Base-by-base conservation (phyloP, 352 stramenopile species). In the Phytopythium chamaehyphon region DNA sequence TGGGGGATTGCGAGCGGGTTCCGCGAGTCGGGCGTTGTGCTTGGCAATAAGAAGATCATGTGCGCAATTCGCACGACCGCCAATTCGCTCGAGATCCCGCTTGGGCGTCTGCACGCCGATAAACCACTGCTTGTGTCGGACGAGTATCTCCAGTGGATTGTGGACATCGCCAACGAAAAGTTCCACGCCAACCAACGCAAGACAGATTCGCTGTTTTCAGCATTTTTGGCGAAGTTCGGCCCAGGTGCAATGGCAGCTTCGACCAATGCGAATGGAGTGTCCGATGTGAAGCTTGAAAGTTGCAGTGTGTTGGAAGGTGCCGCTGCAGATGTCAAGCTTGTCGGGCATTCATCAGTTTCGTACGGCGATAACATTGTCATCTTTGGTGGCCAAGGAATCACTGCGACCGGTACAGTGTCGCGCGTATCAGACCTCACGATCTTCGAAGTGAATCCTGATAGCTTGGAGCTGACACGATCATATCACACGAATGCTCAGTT, bases 1-100 rank as follows among this genome's bases (percentile, higher is more conserved):
- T 85, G 86, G 57, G 90, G 82, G 1, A 73, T 96, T 37, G 62
- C 74, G 1, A 78, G 73, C 35, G 90, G 90, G 18, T 96, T 96
- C 46, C 78, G 89, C 6, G 90, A 97, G 57, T 96, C 86, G 2
- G 90, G 90, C 9, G 77, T 97, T 38, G 83, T 93, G 31, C 55
- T 96, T 6, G 82, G 83, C 36, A 93, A 91, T 57, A 85, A 88
- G 55, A 93, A 91, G 47, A 80, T 94, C 33, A 92, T 96, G 79
- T 91, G 93, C 24, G 88, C 88, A 19, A 96, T 97, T 53, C 84
- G 90, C 33, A 97, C 89, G 26, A 90, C 73, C 11, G 74, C 86
- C 11, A 95, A 96, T 35, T 66, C 72, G 8, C 72, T 97, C 51
- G 87, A 97, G 62, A 90, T 96, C 42, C 90, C 90, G 12, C 69